Evolutionary conservation across 2,329 filamentous ascomycete species (phyloP).

Genomic region (Hypoxylon sp.): DNA sequence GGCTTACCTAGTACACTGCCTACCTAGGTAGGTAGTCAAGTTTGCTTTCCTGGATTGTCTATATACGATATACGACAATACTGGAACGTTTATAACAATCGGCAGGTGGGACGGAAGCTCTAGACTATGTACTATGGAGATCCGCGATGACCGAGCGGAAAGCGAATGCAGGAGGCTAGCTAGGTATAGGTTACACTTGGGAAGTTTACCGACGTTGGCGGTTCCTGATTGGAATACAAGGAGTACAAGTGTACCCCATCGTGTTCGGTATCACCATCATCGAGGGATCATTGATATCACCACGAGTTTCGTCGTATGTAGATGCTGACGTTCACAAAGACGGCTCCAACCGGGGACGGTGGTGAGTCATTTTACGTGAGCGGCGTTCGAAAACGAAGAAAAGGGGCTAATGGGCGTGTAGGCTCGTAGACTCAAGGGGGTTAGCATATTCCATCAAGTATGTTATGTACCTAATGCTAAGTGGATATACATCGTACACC

Average conservation of each 20-base stretch:
- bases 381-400: slow-evolving; percentile 1
- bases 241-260: not conserved
- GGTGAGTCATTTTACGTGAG: slow-evolving; percentile 20
- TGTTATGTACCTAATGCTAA: no score
- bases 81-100: no score
- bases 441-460: slow-evolving; percentile 8
- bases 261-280: slow-evolving; percentile 20
- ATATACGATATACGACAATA: no score
- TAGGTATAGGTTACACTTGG: not conserved
- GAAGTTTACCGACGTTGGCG: slow-evolving; percentile 3
- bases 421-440: not conserved
- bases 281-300: slow-evolving; percentile 16
- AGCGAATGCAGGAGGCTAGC: not conserved
- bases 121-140: slow-evolving; percentile 11
- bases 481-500: slow-evolving; percentile 2
- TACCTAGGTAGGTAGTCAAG: no score
- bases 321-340: slow-evolving; percentile 18
- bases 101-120: not conserved
- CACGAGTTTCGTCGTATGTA: not conserved
- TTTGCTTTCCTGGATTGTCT: no score
- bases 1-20: no score
- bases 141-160: slow-evolving; percentile 8
- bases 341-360: slow-evolving; percentile 5
- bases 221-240: not conserved
- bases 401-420: not conserved